Conservation (phyloP, 768 basidiomycete species). For the Hypholoma fasciculare region DNA sequence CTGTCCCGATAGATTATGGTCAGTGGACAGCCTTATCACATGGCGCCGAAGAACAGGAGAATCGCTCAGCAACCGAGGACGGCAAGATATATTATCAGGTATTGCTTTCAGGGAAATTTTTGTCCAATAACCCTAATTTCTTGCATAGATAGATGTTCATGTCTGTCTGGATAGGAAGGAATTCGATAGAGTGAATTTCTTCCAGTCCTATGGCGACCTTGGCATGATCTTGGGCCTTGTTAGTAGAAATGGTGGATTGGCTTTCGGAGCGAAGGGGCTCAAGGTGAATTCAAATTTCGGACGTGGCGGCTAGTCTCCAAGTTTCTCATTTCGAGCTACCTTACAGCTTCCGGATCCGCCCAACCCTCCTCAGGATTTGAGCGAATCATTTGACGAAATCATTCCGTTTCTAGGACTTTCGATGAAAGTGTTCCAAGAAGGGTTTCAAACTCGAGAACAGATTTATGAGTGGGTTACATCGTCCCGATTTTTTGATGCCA, state of each 20-base stretch:
- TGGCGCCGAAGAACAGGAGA: constrained; percentile 26
- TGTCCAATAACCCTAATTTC: not conserved
- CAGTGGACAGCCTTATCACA: constrained; percentile 37
- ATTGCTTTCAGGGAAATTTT: too few relatives aligned
- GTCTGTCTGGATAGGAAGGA: constrained; percentile 52
- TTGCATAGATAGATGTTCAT: constrained; percentile 58
- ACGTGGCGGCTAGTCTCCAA: not conserved
- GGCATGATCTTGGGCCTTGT: constrained; percentile 69
- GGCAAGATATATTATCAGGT: constrained; percentile 45
- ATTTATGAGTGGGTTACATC: constrained; percentile 59
- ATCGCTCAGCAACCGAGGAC: constrained; percentile 21
- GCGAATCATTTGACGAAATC: constrained; percentile 48
- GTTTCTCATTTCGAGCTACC: not conserved
- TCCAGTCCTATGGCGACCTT: constrained; percentile 69
- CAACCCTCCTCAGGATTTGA: constrained; percentile 50
- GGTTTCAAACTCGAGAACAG: constrained; percentile 54
- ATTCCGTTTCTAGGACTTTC: constrained; percentile 59
- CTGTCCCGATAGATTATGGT: constrained; percentile 42
- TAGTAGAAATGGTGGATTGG: constrained; percentile 49
- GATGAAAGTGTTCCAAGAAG: constrained; percentile 46
- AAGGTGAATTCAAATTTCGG: constrained; percentile 39
- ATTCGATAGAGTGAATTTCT: constrained; percentile 52
- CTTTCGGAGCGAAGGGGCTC: constrained; percentile 53
- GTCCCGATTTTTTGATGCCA: constrained; percentile 53
- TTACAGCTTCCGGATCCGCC: constrained; percentile 38